Base-by-base conservation (phyloP, 176 grass and related monocot genomes). In the Rhynchospora tenuis region DNA sequence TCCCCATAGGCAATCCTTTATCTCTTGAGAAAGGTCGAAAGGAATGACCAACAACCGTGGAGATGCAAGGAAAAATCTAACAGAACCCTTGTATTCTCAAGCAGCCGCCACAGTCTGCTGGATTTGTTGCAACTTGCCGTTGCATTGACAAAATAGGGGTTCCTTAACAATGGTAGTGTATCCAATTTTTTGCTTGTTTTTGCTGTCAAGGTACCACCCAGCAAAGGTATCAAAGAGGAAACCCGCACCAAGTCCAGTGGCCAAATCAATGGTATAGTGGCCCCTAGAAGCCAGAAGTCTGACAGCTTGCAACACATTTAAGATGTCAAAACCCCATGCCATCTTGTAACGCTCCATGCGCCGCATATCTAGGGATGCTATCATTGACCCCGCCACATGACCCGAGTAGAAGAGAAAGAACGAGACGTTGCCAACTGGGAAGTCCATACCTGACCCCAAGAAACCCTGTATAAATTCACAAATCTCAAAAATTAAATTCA, bases 381-480 rank as follows among this genome's bases (percentile, higher is more conserved):
- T 94, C 52, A 97, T 79, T 7, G 94, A 90, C 3, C 92, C 94
- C 0, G 94, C 92, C 13, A 97, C 94, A 19, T 97, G 94, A 15
- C 94, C 94, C 0, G 94, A 94, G 84, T 88, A 97, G 94, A 97
- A 97, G 85, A 97, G 94, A 86, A 94, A 97, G 87, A 94, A 97
- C 72, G 94, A 97, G 8, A 97, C 92, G 56, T 97, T 97, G n/a
- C 94, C 94, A 11, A 94, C 88, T 2, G 94, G 94, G 38, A 97
- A 94, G 85, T 97, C 94, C 48, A 88, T 89, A 14, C 90, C 90
- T 58, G 94, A 97, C 0, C 92, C 94, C 64, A 97, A 68, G 64
- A 94, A 97, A 44, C 89, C 94, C 88, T 89, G 80, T 44, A 26
- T 17, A 23, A 31, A 31, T 55, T 12, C 0, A 4, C 16, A 71